A percentile compares a stretch with the other conserved stretches of the same genome.
phyloP scores from a whole-genome alignment of 2,329 filamentous ascomycete species.

The Xylariales sp. region DNA sequence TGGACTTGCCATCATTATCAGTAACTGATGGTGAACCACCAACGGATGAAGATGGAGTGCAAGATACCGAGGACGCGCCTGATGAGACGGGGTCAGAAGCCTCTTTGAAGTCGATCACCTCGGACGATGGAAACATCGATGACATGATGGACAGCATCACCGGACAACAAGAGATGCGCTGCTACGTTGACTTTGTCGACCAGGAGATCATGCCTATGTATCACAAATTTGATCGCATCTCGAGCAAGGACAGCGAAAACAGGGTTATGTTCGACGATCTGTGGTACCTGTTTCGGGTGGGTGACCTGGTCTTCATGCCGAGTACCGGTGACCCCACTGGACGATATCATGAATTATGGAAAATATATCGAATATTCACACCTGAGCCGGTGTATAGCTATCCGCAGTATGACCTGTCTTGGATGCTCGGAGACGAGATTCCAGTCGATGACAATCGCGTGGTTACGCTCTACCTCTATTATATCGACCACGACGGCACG shows the following conservation, averaged over 20 bases:
- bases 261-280: conserved; percentile 32
- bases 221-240: conserved; percentile 15
- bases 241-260: conserved; percentile 15
- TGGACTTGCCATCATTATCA: too few relatives aligned
- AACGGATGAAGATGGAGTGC: neutral
- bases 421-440: conserved; percentile 29
- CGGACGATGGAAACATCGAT: conserved; percentile 29
- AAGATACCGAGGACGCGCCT: conserved; percentile 8
- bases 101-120: conserved; percentile 31
- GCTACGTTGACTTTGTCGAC: conserved; percentile 40
- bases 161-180: conserved; percentile 34
- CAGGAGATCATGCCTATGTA: conserved; percentile 34
- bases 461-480: conserved; percentile 33
- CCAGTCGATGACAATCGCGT: conserved; percentile 20
- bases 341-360: conserved; percentile 34
- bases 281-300: conserved; percentile 35
- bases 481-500: conserved; percentile 37
- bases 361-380: conserved; percentile 27
- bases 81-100: conserved; percentile 23
- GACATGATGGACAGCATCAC: conserved; percentile 32
- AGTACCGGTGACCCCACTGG: conserved; percentile 24
- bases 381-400: conserved; percentile 25
- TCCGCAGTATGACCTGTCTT: conserved; percentile 26
- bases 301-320: conserved; percentile 37
- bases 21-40: too few relatives aligned